phyloP scores from a whole-genome alignment of 306 rosid species.

The Acacia acuminata region DNA sequence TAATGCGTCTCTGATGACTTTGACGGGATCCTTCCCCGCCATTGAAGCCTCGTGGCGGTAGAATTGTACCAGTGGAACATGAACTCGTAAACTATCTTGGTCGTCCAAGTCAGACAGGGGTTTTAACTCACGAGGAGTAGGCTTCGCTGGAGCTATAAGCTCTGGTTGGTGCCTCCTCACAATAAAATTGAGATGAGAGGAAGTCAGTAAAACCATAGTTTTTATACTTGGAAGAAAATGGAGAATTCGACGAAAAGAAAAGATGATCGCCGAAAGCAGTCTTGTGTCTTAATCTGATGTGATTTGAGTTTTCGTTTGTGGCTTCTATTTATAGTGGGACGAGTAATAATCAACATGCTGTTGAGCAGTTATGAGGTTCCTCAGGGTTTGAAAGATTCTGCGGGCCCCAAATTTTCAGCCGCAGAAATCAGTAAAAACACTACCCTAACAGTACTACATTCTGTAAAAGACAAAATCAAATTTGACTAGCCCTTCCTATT shows the following conservation, averaged over 20 bases:
- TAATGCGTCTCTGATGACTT: constrained; percentile 21
- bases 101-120: constrained; percentile 36
- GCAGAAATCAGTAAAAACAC: not conserved
- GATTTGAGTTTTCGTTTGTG: not conserved
- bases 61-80: not conserved
- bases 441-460: not conserved
- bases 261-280: not conserved
- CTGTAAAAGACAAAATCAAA: not conserved
- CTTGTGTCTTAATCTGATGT: not conserved
- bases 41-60: constrained; percentile 16
- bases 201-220: not conserved
- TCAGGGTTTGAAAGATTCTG: not conserved
- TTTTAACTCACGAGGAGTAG: constrained; percentile 35
- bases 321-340: not conserved
- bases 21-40: constrained; percentile 24
- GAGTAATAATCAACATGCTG: not conserved
- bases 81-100: constrained; percentile 17
- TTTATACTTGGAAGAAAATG: not conserved
- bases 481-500: not conserved
- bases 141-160: constrained; percentile 24
- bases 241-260: too few species aligned
- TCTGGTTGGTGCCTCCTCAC: constrained; percentile 4
- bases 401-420: not conserved
- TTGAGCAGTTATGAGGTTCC: not conserved
- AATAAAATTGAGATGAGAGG: not conserved